Evolutionary conservation across 768 basidiomycete genomes (phyloP).

Genomic region (Macrolepiota dolichaula): DNA sequence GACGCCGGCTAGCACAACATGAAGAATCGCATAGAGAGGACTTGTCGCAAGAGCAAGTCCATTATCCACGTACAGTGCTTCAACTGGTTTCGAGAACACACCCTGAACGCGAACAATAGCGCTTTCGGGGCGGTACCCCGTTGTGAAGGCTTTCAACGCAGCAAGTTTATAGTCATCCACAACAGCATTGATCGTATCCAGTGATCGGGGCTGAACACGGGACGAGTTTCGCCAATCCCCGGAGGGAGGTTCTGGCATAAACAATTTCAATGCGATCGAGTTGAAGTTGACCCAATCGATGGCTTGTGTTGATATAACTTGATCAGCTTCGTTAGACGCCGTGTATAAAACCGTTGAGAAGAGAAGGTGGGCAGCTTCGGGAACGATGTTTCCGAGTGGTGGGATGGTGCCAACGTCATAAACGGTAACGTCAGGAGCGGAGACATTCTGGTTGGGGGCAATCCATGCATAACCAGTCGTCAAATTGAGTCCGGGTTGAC

Average conservation of each 20-base stretch:
- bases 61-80: background rate
- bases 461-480: background rate
- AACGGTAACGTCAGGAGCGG: background rate
- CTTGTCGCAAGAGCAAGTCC: background rate
- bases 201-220: background rate
- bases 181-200: background rate
- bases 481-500: background rate
- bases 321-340: background rate
- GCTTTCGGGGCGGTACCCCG: background rate
- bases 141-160: background rate
- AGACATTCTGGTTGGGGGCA: background rate
- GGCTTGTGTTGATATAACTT: background rate
- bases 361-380: background rate
- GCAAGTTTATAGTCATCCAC: background rate
- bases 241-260: background rate
- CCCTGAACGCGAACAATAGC: background rate
- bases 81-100: background rate
- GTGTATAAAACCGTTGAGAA: background rate
- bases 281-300: slow-evolving; percentile 1
- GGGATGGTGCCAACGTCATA: background rate
- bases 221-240: background rate
- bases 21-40: background rate
- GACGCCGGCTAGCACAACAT: background rate
- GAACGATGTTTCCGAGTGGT: background rate
- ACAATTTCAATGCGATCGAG: background rate